Base-by-base conservation (phyloP, 192 early-diverging fungal genomes). In the Backusella parvicylindrica region DNA sequence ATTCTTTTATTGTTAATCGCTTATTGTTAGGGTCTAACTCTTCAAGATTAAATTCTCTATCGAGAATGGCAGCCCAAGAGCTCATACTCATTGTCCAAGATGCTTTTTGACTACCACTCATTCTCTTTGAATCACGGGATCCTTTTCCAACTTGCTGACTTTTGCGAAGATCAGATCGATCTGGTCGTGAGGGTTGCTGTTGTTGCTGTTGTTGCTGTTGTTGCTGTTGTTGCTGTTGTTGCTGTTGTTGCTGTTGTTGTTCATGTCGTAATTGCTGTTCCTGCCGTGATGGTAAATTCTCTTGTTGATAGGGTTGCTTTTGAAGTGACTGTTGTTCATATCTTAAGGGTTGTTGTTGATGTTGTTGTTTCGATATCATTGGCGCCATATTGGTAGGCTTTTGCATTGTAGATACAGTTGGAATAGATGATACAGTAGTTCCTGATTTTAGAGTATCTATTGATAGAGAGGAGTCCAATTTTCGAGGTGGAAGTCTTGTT, bases 61-160 rank as follows among this genome's bases (percentile, higher is more conserved):
- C 71, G 31, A 78, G 31, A 15, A 71, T 53, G 13, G 71, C 38
- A 35, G 71, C 71, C 77, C 77, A 78, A 1, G 77, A 66, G 6
- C 37, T 63, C 40, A 73, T 60, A 28, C 47, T 71, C 30, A 66
- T 41, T 6, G 77, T 64, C 77, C 77, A 78, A 38, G 72, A 60
- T 35, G 70, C 71, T 28, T 78, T 78, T 73, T 78, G 77, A 60
- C 71, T 73, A 43, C 77, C 77, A 73, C 77, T 78, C 32, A 49
- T 53, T 56, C 77, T 63, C 38, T 70, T 60, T 60, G 53, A 60
- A 60, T 60, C 53, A 28, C 23, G 53, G 28, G 53, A 60, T 11
- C 23, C 53, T 26, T 60, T 60, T 60, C 26, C 13, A 2, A 28
- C 4, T n/a, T 60, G 53, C 26, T 60, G 53, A n/a, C 53, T 60